Conservation (phyloP, 1,139 yeast species). For the Saccharomyces pastorianus region DNA sequence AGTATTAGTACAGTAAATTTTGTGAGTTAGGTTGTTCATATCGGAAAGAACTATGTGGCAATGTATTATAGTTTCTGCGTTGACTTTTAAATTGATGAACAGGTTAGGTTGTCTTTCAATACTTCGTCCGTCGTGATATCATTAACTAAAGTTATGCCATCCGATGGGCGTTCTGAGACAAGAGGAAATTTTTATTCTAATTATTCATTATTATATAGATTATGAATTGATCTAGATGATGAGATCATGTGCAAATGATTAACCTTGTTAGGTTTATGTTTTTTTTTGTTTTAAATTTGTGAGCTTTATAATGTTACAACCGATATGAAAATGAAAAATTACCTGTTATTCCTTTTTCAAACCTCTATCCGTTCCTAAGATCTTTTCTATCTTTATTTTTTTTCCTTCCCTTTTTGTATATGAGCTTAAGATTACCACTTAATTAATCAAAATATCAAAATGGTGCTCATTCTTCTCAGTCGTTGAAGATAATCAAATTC, state of each 20-base stretch:
- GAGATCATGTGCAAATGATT: background rate
- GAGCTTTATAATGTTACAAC: slow-evolving; percentile 2
- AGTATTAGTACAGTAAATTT: background rate
- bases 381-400: background rate
- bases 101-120: background rate
- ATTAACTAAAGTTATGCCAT: background rate
- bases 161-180: background rate
- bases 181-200: background rate
- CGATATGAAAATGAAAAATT: background rate
- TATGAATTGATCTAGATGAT: slow-evolving; percentile 1
- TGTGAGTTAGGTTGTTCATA: too few species aligned
- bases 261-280: background rate
- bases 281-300: background rate
- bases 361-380: background rate
- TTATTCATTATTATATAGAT: slow-evolving; percentile 1
- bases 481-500: background rate
- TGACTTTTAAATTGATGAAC: background rate
- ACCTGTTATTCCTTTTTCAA: background rate
- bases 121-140: background rate
- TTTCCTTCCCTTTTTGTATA: background rate
- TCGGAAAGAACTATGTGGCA: too few species aligned
- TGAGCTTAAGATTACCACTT: background rate
- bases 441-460: background rate
- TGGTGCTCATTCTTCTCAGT: background rate
- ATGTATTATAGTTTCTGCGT: background rate